Evolutionary conservation across 179 eudicot species (phyloP), one percentile per base, ranked within the genome.

Genomic region (Carnegiea gigantea): DNA sequence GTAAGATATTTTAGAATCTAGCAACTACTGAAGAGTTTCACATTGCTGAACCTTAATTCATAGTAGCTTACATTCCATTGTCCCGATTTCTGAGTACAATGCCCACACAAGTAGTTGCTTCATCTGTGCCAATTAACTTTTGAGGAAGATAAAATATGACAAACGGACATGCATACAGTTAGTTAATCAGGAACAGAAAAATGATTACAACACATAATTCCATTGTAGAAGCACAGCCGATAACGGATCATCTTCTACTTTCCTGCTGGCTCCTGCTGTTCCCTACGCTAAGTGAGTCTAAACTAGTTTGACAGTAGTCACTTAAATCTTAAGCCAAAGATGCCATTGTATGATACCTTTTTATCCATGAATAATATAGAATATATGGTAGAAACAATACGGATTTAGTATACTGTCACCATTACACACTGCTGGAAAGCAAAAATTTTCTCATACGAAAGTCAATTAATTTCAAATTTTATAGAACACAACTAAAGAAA

Each of bases 81-180:
- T 81, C 81, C 75, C 93, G 90, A 84, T 94, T 94, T 71, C 97
- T 92, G 78, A 96, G 87, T 82, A 90, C 92, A 80, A 96, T 62
- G 79, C 97, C 98, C 85, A 96, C 95, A 85, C 99, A 96, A 49
- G 99, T 96, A 59, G 99, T 96, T 83, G 97, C 97, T 89, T 96
- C 98, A 65, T 94, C 98, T 20, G 97, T 96, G 81, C 99, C 99
- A 75, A 88, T 91, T 28, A 94, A 83, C 98, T 95, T 85, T 80
- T 76, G 57, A 75, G 38, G 73, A 71, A 78, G 53, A 86, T 51
- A 70, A 75, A 76, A 76, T 75, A 53, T 44, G 62, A 64, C 79
- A 77, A 73, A 64, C 43, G 80, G 60, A 79, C 60, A 82, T 73
- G 74, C 8, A 64, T 21, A 79, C 24, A 74, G 79, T 82, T 51